Evolutionary conservation across 441 rosid genomes (phyloP), one percentile per base, ranked within the genome.

Genomic region (Croton laevigatus): DNA sequence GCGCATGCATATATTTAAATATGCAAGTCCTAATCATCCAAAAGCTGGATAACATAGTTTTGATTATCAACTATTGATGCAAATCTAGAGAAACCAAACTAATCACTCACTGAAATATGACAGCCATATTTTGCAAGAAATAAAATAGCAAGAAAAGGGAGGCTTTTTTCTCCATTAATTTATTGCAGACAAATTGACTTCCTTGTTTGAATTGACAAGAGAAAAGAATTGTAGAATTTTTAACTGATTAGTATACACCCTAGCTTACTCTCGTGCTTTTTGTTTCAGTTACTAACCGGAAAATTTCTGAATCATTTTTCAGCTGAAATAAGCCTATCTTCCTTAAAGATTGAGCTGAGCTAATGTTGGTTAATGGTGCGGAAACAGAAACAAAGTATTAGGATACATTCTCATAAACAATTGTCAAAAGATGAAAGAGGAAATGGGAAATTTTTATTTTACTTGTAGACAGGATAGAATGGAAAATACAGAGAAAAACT

Each of bases 261-360:
- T 40, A 5, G 44, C 44, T 40, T 1, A 40, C 44, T 16, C 53
- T 48, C n/a, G 17, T 14, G 53, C 53, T 49, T 49, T 49, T 16
- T 49, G 17, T 17, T 49, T 49, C 16, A 49, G 16, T 14, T 49
- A 16, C 53, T 49, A 3, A 1, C 5, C 2, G 6, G 17, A n/a
- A 49, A 49, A 49, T 3, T 13, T 1, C n/a, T n/a, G 16, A 0
- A 4, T 49, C 7, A 13, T 48, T 48, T 48, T 4, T 48, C 2
- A n/a, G 17, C 8, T 48, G 53, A 13, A 48, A 48, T 48, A 48
- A 48, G 53, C n/a, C 53, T 48, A 48, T 48, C 53, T 36, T 61
- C 27, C 32, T 19, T 62, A 62, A 62, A 62, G 19, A 62, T 62
- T 62, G 51, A 42, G 66, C 40, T 42, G 51, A 62, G 52, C 27